Evolutionary conservation across 371 early-diverging fungal genomes (phyloP).

Genomic region (Mucor sp.): DNA sequence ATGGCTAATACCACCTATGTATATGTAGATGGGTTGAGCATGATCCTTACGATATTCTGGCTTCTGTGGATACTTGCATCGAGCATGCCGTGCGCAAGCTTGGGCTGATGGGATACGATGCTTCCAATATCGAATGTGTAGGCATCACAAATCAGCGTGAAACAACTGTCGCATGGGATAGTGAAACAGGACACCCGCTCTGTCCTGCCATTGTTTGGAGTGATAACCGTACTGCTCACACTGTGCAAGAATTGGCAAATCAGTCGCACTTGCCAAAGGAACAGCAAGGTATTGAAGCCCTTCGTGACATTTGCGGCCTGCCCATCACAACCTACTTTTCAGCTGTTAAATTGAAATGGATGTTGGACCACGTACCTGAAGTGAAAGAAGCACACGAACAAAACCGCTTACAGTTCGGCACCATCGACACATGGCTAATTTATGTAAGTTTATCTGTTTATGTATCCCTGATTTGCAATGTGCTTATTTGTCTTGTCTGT

Average conservation of each 20-base stretch:
- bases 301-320: constrained; percentile 75
- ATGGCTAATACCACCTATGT: neutral
- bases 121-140: constrained; percentile 68
- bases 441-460: constrained; percentile 57
- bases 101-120: constrained; percentile 57
- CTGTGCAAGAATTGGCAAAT: constrained; percentile 67
- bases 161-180: constrained; percentile 92
- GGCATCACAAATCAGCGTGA: constrained; percentile 98
- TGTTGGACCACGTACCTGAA: constrained; percentile 78
- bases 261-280: constrained; percentile 17
- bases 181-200: constrained; percentile 78
- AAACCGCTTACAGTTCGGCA: constrained; percentile 72
- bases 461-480: constrained; percentile 40
- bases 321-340: constrained; percentile 95
- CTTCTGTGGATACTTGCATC: constrained; percentile 74
- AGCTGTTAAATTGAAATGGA: constrained; percentile 91
- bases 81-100: constrained; percentile 69
- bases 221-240: constrained; percentile 82
- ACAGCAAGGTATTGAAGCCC: constrained; percentile 42
- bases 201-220: constrained; percentile 95
- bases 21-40: constrained; percentile 86
- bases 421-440: constrained; percentile 88
- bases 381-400: constrained; percentile 58
- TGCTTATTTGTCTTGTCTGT: constrained; percentile 50
- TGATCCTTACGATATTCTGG: constrained; percentile 80